A percentile compares a stretch with the other conserved stretches of the same genome.
Evolutionary conservation across 108 stramenopile genomes (phyloP).

Genomic region (Cyclotella atomus): DNA sequence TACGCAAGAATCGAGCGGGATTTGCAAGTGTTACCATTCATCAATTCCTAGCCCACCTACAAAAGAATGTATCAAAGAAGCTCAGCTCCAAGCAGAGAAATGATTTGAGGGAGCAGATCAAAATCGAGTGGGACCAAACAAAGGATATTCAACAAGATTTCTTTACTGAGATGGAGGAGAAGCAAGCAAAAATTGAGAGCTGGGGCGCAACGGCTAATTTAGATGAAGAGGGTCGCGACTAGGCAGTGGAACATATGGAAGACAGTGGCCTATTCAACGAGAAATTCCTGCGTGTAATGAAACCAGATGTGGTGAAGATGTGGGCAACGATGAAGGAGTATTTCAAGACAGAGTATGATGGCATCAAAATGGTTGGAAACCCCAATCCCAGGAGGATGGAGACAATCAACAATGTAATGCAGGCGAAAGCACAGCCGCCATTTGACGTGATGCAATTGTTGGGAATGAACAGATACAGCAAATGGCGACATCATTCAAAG

Average conservation of each 20-base stretch:
- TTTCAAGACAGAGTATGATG: neutral
- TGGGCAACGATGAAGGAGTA: neutral
- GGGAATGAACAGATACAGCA: neutral
- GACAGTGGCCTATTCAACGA: neutral
- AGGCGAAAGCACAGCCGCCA: neutral
- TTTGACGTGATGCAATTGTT: neutral
- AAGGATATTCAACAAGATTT: neutral
- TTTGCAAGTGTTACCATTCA: neutral
- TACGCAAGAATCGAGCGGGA: neutral
- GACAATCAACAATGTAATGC: neutral
- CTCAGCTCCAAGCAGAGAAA: neutral
- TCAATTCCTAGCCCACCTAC: neutral
- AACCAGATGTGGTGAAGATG: neutral
- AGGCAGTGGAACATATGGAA: neutral
- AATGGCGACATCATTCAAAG: conserved; percentile 1
- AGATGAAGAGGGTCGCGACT: neutral
- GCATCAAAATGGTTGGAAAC: neutral
- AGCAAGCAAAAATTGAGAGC: neutral
- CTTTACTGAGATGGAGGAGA: neutral
- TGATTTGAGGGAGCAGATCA: neutral
- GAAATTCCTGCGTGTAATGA: neutral
- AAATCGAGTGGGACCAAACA: neutral
- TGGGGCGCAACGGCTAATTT: neutral
- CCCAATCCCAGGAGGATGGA: neutral
- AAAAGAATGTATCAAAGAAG: neutral